These are phyloP conservation scores for Arthrinium puccinioides DNA, from an alignment of 2,329 filamentous ascomycete species.

Conservation along the genomic window DNA sequence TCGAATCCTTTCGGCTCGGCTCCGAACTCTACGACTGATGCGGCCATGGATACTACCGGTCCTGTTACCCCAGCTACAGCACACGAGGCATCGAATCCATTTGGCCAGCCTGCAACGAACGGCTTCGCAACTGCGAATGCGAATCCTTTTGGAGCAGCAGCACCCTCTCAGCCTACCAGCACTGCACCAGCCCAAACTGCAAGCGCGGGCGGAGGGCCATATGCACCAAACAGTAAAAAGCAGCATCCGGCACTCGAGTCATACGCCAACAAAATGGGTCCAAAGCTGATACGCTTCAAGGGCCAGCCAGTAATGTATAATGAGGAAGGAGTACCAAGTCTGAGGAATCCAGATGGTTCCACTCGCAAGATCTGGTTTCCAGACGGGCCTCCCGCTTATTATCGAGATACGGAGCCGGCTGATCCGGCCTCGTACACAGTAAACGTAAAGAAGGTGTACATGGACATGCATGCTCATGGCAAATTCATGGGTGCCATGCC, in stretches of 20 bases:
- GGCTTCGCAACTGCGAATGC: slow-evolving; percentile 6
- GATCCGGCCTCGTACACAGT: slow-evolving; percentile 46
- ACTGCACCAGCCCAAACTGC: slow-evolving; percentile 11
- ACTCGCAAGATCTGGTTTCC: slow-evolving; percentile 68
- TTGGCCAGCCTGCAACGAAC: slow-evolving; percentile 13
- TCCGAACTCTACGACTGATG: slow-evolving; percentile 9
- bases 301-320: slow-evolving; percentile 56
- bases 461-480: slow-evolving; percentile 56
- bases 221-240: slow-evolving; percentile 34
- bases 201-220: slow-evolving; percentile 25
- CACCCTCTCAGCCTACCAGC: slow-evolving; percentile 11
- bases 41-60: slow-evolving; percentile 19
- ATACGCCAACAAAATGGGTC: slow-evolving; percentile 36
- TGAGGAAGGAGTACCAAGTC: slow-evolving; percentile 16
- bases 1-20: slow-evolving; percentile 20
- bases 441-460: slow-evolving; percentile 56
- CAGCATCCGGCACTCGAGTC: slow-evolving; percentile 36
- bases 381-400: slow-evolving; percentile 57
- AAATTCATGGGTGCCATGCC: slow-evolving; percentile 70
- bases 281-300: slow-evolving; percentile 52
- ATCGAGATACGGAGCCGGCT: slow-evolving; percentile 54
- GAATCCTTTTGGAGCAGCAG: slow-evolving; percentile 18
- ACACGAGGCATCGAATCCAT: slow-evolving; percentile 15
- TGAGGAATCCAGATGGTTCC: slow-evolving; percentile 37
- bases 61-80: slow-evolving; percentile 8